These are phyloP conservation scores for Penicillium thymicola DNA, from an alignment of 2,329 filamentous ascomycete genomes.

Conservation along the genomic window DNA sequence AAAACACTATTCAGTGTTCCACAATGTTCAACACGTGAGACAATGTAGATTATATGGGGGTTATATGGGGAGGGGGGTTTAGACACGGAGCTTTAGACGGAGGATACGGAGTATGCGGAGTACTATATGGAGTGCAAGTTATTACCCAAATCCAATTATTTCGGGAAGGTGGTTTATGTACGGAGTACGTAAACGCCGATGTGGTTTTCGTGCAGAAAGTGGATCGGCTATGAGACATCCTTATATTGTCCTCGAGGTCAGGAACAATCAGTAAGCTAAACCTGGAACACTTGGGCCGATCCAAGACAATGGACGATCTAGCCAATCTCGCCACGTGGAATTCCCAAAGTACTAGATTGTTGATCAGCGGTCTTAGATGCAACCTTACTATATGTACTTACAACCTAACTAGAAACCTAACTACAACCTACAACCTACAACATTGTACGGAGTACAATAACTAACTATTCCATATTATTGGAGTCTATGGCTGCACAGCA, in stretches of 20 bases:
- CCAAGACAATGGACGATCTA: not conserved
- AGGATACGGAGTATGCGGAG: too few species aligned
- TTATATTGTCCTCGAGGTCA: not conserved
- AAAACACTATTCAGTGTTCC: not conserved
- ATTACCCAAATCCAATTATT: not conserved
- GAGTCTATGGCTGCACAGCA: not conserved
- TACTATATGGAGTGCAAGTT: too few species aligned
- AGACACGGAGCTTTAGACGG: too few species aligned
- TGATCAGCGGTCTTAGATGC: not conserved
- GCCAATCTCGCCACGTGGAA: constrained; percentile 7
- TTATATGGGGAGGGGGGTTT: too few species aligned
- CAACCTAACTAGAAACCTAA: not conserved
- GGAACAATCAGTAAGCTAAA: not conserved
- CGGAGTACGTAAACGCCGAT: not conserved
- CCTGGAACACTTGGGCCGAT: not conserved
- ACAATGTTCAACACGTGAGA: not conserved
- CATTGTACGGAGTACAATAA: not conserved
- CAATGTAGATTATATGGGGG: not conserved
- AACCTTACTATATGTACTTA: not conserved
- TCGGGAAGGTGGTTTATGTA: not conserved
- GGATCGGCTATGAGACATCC: not conserved
- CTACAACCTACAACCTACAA: not conserved
- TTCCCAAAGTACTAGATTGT: not conserved
- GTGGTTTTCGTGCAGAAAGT: not conserved
- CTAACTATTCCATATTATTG: too few species aligned